Conservation (phyloP, 495 filamentous ascomycete species). For the Hypoxylon cercidicola region DNA sequence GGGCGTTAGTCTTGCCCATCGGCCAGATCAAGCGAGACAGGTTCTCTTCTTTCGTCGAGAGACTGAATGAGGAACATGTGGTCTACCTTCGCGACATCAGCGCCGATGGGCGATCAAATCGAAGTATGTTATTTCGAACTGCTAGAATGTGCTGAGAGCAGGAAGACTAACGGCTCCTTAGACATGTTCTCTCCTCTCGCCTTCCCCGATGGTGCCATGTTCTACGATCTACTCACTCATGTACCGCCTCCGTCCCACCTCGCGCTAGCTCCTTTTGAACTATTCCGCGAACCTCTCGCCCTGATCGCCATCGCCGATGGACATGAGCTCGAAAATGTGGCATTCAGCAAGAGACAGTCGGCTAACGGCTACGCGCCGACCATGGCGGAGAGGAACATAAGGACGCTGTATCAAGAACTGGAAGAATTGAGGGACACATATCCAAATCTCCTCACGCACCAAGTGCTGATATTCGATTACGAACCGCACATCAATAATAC, state of each 20-base stretch:
- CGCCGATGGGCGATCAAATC: conserved; percentile 84
- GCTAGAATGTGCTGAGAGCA: conserved; percentile 30
- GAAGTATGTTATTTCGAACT: conserved; percentile 70
- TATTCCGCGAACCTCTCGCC: conserved; percentile 81
- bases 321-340: conserved; percentile 61
- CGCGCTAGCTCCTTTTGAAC: conserved; percentile 83
- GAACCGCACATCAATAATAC: conserved; percentile 53
- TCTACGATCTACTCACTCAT: conserved; percentile 88
- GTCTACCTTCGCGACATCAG: conserved; percentile 91
- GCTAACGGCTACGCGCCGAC: conserved; percentile 56
- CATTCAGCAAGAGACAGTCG: conserved; percentile 58
- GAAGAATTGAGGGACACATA: conserved; percentile 76
- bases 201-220: conserved; percentile 86
- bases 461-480: conserved; percentile 82
- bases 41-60: conserved; percentile 80
- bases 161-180: conserved; percentile 53
- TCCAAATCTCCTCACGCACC: conserved; percentile 79
- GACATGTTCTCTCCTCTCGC: conserved; percentile 96
- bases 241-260: conserved; percentile 80
- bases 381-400: conserved; percentile 58
- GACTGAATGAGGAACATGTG: conserved; percentile 81
- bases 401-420: conserved; percentile 69
- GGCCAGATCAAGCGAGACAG: conserved; percentile 84
- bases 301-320: conserved; percentile 84
- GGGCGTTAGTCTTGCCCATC: conserved; percentile 83